A percentile compares a stretch with the other conserved stretches of the same genome.
Evolutionary conservation across 768 basidiomycete species (phyloP).

Genomic region (Hygrophoropsis aurantiaca): DNA sequence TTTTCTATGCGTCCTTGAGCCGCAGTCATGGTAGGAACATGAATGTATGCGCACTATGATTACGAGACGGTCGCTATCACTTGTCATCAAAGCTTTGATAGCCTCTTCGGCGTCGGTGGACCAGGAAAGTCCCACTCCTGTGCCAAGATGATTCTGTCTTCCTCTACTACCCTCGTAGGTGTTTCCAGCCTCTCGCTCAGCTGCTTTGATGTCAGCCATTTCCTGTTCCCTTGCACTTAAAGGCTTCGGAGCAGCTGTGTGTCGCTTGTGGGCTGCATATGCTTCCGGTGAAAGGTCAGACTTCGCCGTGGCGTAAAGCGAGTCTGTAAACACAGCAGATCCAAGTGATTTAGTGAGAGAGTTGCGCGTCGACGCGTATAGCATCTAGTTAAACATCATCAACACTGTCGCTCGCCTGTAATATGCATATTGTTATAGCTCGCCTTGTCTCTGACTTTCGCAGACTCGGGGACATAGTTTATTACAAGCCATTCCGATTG

Average conservation of each 20-base stretch:
- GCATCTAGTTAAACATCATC: constrained; percentile 54
- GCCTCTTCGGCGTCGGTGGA: constrained; percentile 61
- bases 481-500: constrained; percentile 70
- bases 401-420: neutral
- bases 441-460: constrained; percentile 82
- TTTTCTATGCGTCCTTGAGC: constrained; percentile 43
- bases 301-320: constrained; percentile 77
- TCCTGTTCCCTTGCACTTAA: constrained; percentile 82
- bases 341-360: constrained; percentile 74
- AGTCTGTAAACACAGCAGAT: constrained; percentile 67
- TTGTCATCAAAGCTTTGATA: constrained; percentile 54
- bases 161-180: constrained; percentile 59
- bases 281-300: constrained; percentile 64
- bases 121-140: constrained; percentile 65
- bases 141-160: constrained; percentile 55
- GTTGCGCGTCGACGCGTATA: constrained; percentile 79
- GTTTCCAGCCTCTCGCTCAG: constrained; percentile 62
- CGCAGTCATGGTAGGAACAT: neutral
- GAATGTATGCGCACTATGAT: constrained; percentile 54
- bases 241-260: constrained; percentile 76
- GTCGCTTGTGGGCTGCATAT: constrained; percentile 71
- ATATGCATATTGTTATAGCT: constrained; percentile 5
- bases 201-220: constrained; percentile 71
- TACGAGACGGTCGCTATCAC: constrained; percentile 52
- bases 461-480: constrained; percentile 80